Evolutionary conservation across 1,284 basidiomycete genomes (phyloP).

Genomic region (Malassezia nana): DNA sequence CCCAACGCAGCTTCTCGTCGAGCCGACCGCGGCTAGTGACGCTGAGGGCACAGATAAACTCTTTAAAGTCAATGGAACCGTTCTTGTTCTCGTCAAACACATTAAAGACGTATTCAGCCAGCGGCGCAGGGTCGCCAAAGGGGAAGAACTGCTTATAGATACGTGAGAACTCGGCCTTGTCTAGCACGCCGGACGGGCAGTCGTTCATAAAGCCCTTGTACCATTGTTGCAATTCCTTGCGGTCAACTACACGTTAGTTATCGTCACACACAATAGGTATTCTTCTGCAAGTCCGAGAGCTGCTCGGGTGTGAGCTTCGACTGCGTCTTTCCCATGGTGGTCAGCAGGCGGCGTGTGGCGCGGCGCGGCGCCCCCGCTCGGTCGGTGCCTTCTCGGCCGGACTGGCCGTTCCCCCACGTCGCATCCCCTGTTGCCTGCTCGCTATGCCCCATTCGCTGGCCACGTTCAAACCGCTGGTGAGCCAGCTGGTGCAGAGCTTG

Average conservation of each 20-base stretch:
- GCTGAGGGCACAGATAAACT: conserved; percentile 95
- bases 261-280: conserved; percentile 76
- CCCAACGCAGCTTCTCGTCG: conserved; percentile 99
- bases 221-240: conserved; percentile 99
- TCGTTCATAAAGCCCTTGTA: conserved; percentile 99
- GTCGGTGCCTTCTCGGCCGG: background rate
- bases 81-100: conserved; percentile 49
- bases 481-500: conserved; percentile 14
- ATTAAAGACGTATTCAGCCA: conserved; percentile 98
- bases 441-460: conserved; percentile 9
- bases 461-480: conserved; percentile 12
- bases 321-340: conserved; percentile 81
- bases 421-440: background rate
- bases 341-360: background rate
- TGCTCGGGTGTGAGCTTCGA: conserved; percentile 92
- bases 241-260: conserved; percentile 65
- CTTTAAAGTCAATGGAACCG: conserved; percentile 51
- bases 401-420: background rate
- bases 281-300: conserved; percentile 89
- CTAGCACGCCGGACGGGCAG: conserved; percentile 90
- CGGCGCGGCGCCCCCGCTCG: background rate
- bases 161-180: conserved; percentile 88
- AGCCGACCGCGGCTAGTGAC: conserved; percentile 84
- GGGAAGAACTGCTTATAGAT: conserved; percentile 99
- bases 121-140: conserved; percentile 92